Base-by-base conservation (phyloP, 208 protist genomes). In the Ichthyophonus hoferi region DNA sequence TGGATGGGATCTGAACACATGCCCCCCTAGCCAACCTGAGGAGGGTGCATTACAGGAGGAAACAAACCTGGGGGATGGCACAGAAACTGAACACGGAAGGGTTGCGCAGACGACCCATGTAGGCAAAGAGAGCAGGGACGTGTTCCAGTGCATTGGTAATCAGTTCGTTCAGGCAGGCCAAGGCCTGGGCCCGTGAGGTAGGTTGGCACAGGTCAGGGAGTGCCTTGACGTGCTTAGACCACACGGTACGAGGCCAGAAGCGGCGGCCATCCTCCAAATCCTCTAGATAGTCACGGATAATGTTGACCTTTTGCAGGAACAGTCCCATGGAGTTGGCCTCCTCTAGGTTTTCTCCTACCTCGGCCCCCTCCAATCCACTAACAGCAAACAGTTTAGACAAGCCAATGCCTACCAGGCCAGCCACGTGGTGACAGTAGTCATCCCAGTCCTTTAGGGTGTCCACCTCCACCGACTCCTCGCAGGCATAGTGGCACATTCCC, bases 251-350 rank as follows among this genome's bases (percentile, higher is more conserved):
- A 31, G 97, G 97, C 96, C 96, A 98, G 91, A 97, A 98, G 42
- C 97, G 96, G 58, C 97, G 94, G 79, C 93, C 91, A 85, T 97
- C 96, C 41, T 91, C 88, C 38, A 98, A 95, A 90, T 98, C 97
- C 92, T 99, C 98, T 39, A 96, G 94, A 89, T 98, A 99, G 94
- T 98, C 97, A 38, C 97, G 94, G 76, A 98, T 97, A 91, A 99
- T 98, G 91, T 99, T 99, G 0, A 96, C 98, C 92, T 99, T 99
- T 92, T 99, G 98, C 85, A 99, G 90, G 84, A 99, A 98, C 24
- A 99, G 94, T 1, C 97, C 97, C 97, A 99, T 99, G 84, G 94
- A 90, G 88, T 98, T 98, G 17, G 96, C 91, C 35, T 94, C 87
- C 42, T 93, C 92, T 7, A 96, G 90, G 43, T 95, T 90, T 0